phyloP scores from a whole-genome alignment of 1,284 basidiomycete species.

The Sporisorium exsertum region DNA sequence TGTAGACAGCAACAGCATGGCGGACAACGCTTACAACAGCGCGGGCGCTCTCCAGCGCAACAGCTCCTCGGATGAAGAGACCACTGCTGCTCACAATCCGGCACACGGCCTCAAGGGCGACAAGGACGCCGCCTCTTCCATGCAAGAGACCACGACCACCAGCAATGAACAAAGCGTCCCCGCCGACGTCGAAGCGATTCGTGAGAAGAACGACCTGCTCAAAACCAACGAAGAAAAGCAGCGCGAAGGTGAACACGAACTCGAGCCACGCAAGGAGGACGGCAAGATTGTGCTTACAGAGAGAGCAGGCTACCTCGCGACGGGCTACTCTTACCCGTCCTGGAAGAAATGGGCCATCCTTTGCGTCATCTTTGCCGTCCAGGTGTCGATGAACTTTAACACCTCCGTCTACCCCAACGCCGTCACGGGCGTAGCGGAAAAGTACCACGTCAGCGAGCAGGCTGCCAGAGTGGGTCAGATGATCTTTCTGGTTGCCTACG shows the following conservation, averaged over 20 bases:
- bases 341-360: slow-evolving; percentile 70
- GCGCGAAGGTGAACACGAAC: slow-evolving; percentile 44
- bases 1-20: slow-evolving; percentile 5
- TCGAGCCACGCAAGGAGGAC: slow-evolving; percentile 51
- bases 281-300: slow-evolving; percentile 68
- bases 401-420: slow-evolving; percentile 69
- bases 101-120: neutral
- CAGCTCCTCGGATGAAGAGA: slow-evolving; percentile 33
- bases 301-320: slow-evolving; percentile 63
- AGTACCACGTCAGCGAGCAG: slow-evolving; percentile 69
- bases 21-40: slow-evolving; percentile 11
- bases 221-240: slow-evolving; percentile 53
- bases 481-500: slow-evolving; percentile 71
- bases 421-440: slow-evolving; percentile 53
- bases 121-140: slow-evolving; percentile 19
- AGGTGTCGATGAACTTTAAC: slow-evolving; percentile 70
- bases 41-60: slow-evolving; percentile 7
- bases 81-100: slow-evolving; percentile 22
- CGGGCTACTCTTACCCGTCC: slow-evolving; percentile 62
- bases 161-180: slow-evolving; percentile 11
- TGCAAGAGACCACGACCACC: slow-evolving; percentile 11
- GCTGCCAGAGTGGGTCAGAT: slow-evolving; percentile 70
- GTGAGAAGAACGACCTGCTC: slow-evolving; percentile 41
- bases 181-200: slow-evolving; percentile 36
- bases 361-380: slow-evolving; percentile 70